A percentile compares a stretch with the other conserved stretches of the same genome.
Evolutionary conservation across 2,329 filamentous ascomycete species (phyloP).

Genomic region (Sclerotinia borealis): DNA sequence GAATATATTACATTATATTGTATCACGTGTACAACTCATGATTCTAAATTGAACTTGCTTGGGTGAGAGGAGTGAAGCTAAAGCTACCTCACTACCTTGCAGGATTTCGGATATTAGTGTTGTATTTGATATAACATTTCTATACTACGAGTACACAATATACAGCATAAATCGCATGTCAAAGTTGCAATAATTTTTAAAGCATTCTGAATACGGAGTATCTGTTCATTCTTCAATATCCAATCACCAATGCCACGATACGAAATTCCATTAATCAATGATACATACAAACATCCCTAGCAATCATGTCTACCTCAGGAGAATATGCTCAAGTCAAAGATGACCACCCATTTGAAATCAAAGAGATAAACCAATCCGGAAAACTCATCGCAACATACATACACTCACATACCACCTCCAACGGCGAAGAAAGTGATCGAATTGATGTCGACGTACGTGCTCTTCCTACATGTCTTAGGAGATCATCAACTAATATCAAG

Average conservation of each 20-base stretch:
- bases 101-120: too few relatives aligned
- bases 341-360: slow-evolving; percentile 16
- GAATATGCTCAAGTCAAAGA: neutral
- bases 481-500: neutral
- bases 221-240: neutral
- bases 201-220: too few relatives aligned
- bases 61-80: too few relatives aligned
- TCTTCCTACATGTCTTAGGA: neutral
- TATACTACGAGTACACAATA: too few relatives aligned
- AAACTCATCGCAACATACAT: slow-evolving; percentile 32
- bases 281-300: neutral
- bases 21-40: neutral
- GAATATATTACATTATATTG: neutral
- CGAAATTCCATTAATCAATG: neutral
- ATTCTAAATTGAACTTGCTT: neutral
- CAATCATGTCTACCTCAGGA: neutral
- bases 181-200: too few relatives aligned
- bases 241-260: neutral
- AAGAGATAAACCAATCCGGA: slow-evolving; percentile 30
- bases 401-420: neutral
- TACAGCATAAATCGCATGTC: too few relatives aligned
- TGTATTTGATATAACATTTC: too few relatives aligned
- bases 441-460: slow-evolving; percentile 26
- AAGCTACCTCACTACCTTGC: too few relatives aligned
- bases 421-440: slow-evolving; percentile 8